Percentiles rank a stretch among this genome's conserved stretches.
These are phyloP conservation scores for Cytospora piceae DNA, from an alignment of 2,329 filamentous ascomycete genomes.

Conservation along the genomic window DNA sequence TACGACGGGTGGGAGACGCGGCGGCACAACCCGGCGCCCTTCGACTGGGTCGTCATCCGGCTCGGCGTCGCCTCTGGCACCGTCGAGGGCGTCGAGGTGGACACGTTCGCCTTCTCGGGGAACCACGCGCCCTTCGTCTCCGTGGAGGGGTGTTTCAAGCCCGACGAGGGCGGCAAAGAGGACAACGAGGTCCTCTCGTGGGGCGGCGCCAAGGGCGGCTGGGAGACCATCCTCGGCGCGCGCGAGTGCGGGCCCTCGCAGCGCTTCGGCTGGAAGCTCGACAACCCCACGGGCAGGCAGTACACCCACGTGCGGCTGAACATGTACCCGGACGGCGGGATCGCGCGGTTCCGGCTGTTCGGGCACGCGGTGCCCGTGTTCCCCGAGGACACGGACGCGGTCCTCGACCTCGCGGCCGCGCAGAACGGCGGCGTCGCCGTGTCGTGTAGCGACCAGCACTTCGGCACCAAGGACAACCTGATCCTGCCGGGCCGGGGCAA, in stretches of 20 bases:
- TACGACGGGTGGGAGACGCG: slow-evolving; percentile 74
- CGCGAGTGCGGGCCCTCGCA: slow-evolving; percentile 76
- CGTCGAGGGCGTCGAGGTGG: slow-evolving; percentile 75
- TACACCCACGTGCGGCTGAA: slow-evolving; percentile 81
- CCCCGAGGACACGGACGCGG: slow-evolving; percentile 63
- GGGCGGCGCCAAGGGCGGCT: slow-evolving; percentile 62
- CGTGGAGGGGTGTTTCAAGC: slow-evolving; percentile 74
- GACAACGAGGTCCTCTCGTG: slow-evolving; percentile 68
- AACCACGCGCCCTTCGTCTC: slow-evolving; percentile 82
- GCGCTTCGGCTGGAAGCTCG: slow-evolving; percentile 73
- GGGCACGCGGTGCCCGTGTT: slow-evolving; percentile 78
- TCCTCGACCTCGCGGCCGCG: slow-evolving; percentile 77
- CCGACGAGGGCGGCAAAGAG: too few species aligned
- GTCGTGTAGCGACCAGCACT: slow-evolving; percentile 81
- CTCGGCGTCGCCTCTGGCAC: slow-evolving; percentile 72
- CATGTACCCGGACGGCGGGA: slow-evolving; percentile 86
- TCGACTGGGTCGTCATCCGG: slow-evolving; percentile 70
- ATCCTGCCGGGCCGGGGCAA: slow-evolving; percentile 77
- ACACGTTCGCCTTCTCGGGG: slow-evolving; percentile 80
- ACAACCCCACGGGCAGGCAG: slow-evolving; percentile 54
- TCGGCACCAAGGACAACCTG: slow-evolving; percentile 79
- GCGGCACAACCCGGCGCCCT: slow-evolving; percentile 65
- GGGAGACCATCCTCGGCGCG: slow-evolving; percentile 72
- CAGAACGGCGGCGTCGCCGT: slow-evolving; percentile 79
- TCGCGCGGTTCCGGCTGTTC: slow-evolving; percentile 78